A percentile compares a stretch with the other conserved stretches of the same genome.
These are phyloP conservation scores for Strobilomyces dryophilus DNA, from an alignment of 768 basidiomycete genomes.

Conservation along the genomic window DNA sequence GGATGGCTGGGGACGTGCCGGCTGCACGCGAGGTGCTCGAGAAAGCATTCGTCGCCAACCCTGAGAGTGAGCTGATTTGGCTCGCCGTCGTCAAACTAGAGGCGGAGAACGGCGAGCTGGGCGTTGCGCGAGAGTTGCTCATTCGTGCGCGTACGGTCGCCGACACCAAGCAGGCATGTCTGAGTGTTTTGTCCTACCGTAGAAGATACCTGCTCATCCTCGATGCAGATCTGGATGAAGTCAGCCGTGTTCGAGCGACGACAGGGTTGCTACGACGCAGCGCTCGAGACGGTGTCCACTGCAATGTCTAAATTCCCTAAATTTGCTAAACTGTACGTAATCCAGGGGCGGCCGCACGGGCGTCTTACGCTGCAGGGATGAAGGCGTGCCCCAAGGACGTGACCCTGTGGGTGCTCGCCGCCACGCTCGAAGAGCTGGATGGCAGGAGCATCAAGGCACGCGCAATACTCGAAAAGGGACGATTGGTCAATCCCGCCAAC, in stretches of 20 bases:
- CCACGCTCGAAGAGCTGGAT: slow-evolving; percentile 85
- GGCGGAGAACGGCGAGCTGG: slow-evolving; percentile 89
- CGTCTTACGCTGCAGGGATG: slow-evolving; percentile 77
- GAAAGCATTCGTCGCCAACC: slow-evolving; percentile 88
- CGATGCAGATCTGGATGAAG: slow-evolving; percentile 94
- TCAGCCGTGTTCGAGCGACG: slow-evolving; percentile 93
- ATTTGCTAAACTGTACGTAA: slow-evolving; percentile 93
- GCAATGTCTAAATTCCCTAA: slow-evolving; percentile 84
- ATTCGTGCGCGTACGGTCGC: slow-evolving; percentile 90
- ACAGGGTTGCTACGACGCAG: slow-evolving; percentile 68
- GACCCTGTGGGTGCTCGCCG: slow-evolving; percentile 86
- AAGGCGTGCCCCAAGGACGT: slow-evolving; percentile 85
- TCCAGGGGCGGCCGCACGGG: slow-evolving; percentile 83
- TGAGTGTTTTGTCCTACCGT: too few relatives aligned
- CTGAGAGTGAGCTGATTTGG: slow-evolving; percentile 97
- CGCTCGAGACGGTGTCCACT: slow-evolving; percentile 67
- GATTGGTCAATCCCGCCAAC: slow-evolving; percentile 79
- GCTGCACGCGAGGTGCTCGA: slow-evolving; percentile 89
- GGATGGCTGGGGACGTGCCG: slow-evolving; percentile 84
- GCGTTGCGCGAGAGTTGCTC: slow-evolving; percentile 80
- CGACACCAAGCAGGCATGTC: slow-evolving; percentile 76
- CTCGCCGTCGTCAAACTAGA: slow-evolving; percentile 96
- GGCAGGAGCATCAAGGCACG: slow-evolving; percentile 91
- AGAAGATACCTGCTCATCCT: not conserved
- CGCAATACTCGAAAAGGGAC: slow-evolving; percentile 84